Base-by-base conservation (phyloP, 2,329 filamentous ascomycete species). In the Cladosporium sp. region DNA sequence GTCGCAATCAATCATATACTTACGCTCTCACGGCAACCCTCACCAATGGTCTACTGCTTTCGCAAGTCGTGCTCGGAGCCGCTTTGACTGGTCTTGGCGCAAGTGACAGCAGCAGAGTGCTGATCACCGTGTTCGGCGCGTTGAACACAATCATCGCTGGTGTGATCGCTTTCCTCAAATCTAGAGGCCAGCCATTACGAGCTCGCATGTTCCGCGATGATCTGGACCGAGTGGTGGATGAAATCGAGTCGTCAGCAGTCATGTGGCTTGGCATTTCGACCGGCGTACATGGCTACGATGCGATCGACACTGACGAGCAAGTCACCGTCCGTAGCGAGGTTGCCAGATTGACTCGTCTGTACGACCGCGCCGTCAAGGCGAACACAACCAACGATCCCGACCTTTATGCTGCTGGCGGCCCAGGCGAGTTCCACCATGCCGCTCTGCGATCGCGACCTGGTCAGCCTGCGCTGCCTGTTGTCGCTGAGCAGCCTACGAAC, bases 251-350 rank as follows among this genome's bases (percentile, higher is more conserved):
- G 45, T 72, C 69, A 2, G 73, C 73, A 14, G 67, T 72, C 17
- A 76, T 76, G 73, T 75, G 76, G 76, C 64, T 74, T 30, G 76
- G 76, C 15, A 78, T 79, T 36, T 69, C 69, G 36, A 69, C 69
- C n/a, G 69, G 69, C 2, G 68, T 74, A 11, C 75, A 79, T 57
- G 76, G 76, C 11, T 79, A 78, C 62, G 74, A 76, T 58, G 76
- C 76, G 39, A 76, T 79, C 42, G 75, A 77, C 54, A 76, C 73
- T 2, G 76, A 77, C 36, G 73, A 75, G 22, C 61, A 65, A 5
- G 75, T 78, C 34, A 78, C 73, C n/a, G 75, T 78, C 0, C 64
- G 76, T 1, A 73, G 70, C 54, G 70, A 72, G 56, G 69, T 72
- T 4, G 70, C 70, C 2, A 51, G 70, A 30, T 56, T 72, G 43